Percentiles rank a stretch among this genome's conserved stretches.
Conservation (phyloP, 768 basidiomycete genomes). For the Phanerodontia chrysosporium region DNA sequence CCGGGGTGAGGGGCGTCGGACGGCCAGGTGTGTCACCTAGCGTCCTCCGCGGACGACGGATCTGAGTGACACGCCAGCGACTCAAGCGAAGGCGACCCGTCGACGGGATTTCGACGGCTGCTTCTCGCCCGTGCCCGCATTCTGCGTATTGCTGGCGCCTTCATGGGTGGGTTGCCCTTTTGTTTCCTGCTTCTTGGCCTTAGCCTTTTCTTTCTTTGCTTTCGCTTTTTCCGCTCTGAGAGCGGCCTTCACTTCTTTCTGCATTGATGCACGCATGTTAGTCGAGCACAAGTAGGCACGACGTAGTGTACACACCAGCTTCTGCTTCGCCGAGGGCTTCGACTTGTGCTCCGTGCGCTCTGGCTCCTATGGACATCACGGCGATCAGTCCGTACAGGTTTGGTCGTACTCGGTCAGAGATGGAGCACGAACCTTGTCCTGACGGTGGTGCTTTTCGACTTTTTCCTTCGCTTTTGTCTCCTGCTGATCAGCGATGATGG, state of each 20-base stretch:
- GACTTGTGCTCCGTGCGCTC: not conserved
- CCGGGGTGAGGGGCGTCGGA: too few relatives aligned
- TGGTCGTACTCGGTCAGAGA: too few relatives aligned
- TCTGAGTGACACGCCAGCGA: not conserved
- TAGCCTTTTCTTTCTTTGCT: conserved; percentile 20
- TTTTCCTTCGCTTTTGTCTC: conserved; percentile 18
- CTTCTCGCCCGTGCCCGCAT: not conserved
- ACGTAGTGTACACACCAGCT: conserved; percentile 14
- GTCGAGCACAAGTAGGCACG: not conserved
- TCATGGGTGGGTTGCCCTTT: not conserved
- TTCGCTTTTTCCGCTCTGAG: conserved; percentile 16
- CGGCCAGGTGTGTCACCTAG: not conserved
- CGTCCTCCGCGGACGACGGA: not conserved
- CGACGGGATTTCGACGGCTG: not conserved
- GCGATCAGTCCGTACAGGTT: not conserved
- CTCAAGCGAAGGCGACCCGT: conserved; percentile 13
- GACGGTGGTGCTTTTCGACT: conserved; percentile 11
- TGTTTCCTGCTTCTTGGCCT: conserved; percentile 13
- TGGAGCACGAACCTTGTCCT: not conserved
- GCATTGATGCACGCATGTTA: not conserved
- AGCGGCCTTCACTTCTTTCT: conserved; percentile 21
- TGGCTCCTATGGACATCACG: not conserved
- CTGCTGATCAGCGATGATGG: conserved; percentile 14
- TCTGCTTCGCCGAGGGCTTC: conserved; percentile 13
- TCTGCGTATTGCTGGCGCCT: not conserved